phyloP scores from a whole-genome alignment of 2,329 filamentous ascomycete genomes.

The Rosellinia necatrix region DNA sequence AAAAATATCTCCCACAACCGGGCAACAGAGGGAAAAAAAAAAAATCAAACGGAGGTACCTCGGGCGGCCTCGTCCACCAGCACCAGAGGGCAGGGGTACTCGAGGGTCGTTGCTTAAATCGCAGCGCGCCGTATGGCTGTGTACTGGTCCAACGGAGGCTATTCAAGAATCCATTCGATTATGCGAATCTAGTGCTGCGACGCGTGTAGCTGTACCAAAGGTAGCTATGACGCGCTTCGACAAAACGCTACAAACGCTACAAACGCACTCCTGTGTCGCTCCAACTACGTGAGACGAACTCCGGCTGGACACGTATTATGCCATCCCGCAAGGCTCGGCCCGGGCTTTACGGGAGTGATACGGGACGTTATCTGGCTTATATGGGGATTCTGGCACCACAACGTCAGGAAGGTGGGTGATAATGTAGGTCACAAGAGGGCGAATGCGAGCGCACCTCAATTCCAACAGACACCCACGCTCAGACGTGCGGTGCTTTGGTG shows the following conservation, averaged over 20 bases:
- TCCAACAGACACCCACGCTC: too few species aligned
- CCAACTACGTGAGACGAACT: neutral
- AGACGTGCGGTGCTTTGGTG: too few species aligned
- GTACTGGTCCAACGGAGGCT: neutral
- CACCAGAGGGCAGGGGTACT: too few species aligned
- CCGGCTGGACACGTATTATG: neutral
- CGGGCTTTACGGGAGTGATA: too few species aligned
- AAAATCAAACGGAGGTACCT: too few species aligned
- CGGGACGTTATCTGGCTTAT: neutral
- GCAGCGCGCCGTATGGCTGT: neutral
- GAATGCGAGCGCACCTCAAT: too few species aligned
- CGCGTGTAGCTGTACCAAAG: neutral
- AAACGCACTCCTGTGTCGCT: slow-evolving; percentile 2
- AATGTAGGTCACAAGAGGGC: too few species aligned
- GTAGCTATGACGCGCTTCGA: neutral
- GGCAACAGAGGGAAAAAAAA: neutral
- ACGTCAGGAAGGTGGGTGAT: too few species aligned
- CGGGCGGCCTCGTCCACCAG: too few species aligned
- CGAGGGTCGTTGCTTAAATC: neutral
- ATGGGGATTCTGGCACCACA: neutral
- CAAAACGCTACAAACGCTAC: too few species aligned
- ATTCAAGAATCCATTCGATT: neutral
- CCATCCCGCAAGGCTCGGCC: too few species aligned
- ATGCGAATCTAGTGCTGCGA: neutral
- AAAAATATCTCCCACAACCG: neutral